phyloP scores from a whole-genome alignment of 73 alveolate species.

The Durusdinium trenchii region DNA sequence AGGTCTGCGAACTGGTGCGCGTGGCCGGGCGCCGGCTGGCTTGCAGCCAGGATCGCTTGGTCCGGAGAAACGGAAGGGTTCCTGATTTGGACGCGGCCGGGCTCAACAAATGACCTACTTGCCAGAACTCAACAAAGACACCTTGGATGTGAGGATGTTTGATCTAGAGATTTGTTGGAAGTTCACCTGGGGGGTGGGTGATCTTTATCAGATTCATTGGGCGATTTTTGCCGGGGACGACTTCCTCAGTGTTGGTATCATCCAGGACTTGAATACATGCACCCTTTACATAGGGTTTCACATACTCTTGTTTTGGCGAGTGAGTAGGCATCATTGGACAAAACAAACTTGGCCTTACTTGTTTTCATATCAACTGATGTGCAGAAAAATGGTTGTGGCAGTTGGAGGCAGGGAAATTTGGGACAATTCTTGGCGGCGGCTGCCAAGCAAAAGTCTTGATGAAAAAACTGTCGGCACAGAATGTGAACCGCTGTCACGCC shows the following conservation, averaged over 20 bases:
- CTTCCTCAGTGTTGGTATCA: too few species aligned
- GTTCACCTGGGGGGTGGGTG: too few species aligned
- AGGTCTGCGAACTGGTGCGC: slow-evolving; percentile 60
- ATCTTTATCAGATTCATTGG: too few species aligned
- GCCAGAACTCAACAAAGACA: too few species aligned
- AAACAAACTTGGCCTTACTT: neutral
- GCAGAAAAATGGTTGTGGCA: neutral
- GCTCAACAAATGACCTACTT: too few species aligned
- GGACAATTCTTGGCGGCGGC: neutral
- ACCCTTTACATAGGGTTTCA: too few species aligned
- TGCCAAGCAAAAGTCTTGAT: neutral
- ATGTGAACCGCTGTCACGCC: neutral
- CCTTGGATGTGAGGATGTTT: too few species aligned
- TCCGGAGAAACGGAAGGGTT: neutral
- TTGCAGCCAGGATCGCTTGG: slow-evolving; percentile 51
- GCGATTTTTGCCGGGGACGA: too few species aligned
- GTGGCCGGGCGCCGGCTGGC: slow-evolving; percentile 32
- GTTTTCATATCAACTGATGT: neutral
- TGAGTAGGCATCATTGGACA: neutral
- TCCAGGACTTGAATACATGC: too few species aligned
- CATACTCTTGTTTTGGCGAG: neutral
- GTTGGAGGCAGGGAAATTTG: neutral
- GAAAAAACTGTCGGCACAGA: neutral
- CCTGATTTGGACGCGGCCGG: too few species aligned
- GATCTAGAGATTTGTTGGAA: too few species aligned